A percentile compares a stretch with the other conserved stretches of the same genome.
Evolutionary conservation across 495 filamentous ascomycete genomes (phyloP).

Genomic region (Cryomyces antarcticus): DNA sequence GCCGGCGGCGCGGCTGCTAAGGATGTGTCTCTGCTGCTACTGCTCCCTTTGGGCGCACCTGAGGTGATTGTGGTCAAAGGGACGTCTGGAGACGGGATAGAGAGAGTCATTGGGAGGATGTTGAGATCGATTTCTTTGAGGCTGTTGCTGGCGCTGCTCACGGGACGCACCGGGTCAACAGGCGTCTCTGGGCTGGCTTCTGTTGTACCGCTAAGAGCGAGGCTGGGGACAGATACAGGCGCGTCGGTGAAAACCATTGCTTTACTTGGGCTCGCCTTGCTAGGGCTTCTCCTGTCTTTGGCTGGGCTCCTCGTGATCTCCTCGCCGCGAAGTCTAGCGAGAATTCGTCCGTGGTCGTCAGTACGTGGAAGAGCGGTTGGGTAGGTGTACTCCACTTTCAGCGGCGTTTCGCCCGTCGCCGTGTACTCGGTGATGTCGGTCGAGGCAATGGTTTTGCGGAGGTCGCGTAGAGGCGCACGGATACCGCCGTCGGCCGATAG

Average conservation of each 20-base stretch:
- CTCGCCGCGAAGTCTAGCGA: constrained; percentile 30
- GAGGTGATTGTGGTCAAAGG: constrained; percentile 6
- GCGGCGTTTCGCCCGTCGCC: constrained; percentile 69
- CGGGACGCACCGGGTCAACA: constrained; percentile 2
- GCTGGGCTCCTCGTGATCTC: neutral
- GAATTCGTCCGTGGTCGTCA: constrained; percentile 42
- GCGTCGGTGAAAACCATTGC: constrained; percentile 16
- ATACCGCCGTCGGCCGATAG: constrained; percentile 32
- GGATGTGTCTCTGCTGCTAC: neutral
- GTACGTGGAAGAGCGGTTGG: constrained; percentile 60
- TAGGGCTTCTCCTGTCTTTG: too few relatives aligned
- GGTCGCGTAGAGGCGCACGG: constrained; percentile 43
- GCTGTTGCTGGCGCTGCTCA: constrained; percentile 3
- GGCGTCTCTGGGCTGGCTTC: constrained; percentile 1
- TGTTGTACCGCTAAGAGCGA: neutral
- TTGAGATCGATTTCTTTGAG: constrained; percentile 22
- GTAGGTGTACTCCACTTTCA: constrained; percentile 56
- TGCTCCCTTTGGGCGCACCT: neutral
- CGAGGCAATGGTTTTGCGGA: constrained; percentile 40
- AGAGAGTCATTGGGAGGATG: constrained; percentile 3
- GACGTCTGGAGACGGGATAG: constrained; percentile 1
- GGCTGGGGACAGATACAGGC: constrained; percentile 3
- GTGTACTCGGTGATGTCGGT: constrained; percentile 54
- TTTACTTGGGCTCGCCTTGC: constrained; percentile 15
- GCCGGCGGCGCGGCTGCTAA: constrained; percentile 4